A percentile compares a stretch with the other conserved stretches of the same genome.
Evolutionary conservation across 208 protist genomes (phyloP).

Genomic region (Zelonia costaricensis): DNA sequence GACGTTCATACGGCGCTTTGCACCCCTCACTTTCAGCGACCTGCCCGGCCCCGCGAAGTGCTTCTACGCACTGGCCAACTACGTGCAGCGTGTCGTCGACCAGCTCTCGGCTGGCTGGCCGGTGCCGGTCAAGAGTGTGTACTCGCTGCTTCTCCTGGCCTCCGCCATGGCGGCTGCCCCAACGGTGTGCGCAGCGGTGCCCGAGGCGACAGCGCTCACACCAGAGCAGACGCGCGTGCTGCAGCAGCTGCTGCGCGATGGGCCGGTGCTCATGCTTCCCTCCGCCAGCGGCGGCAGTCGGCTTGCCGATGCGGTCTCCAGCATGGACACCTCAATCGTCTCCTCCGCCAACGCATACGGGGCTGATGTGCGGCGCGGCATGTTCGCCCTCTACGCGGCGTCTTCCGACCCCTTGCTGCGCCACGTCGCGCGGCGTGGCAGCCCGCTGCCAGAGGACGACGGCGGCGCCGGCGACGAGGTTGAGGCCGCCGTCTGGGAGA

Average conservation of each 20-base stretch:
- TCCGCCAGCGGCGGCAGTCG: too few species aligned
- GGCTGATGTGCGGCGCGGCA: not conserved
- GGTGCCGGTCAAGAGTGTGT: constrained; percentile 48
- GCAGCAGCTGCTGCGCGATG: constrained; percentile 13
- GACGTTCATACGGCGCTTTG: constrained; percentile 47
- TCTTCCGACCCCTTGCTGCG: constrained; percentile 36
- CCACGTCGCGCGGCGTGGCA: constrained; percentile 3
- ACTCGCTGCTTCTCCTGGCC: constrained; percentile 54
- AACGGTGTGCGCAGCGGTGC: constrained; percentile 1
- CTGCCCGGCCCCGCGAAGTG: constrained; percentile 53
- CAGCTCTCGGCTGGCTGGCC: constrained; percentile 72
- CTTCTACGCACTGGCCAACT: constrained; percentile 72
- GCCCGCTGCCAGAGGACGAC: not conserved
- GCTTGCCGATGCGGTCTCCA: too few species aligned
- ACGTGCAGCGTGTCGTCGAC: constrained; percentile 57
- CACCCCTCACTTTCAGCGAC: constrained; percentile 64
- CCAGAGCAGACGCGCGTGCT: constrained; percentile 19
- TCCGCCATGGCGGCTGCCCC: constrained; percentile 21
- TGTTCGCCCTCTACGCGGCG: constrained; percentile 9
- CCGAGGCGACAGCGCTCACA: constrained; percentile 11
- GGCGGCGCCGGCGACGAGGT: not conserved
- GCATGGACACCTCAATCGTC: not conserved
- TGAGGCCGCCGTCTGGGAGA: constrained; percentile 5
- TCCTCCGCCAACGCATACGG: not conserved
- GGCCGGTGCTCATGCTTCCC: too few species aligned